Conservation (phyloP, 768 basidiomycete genomes). For the Amanita inopinata region DNA sequence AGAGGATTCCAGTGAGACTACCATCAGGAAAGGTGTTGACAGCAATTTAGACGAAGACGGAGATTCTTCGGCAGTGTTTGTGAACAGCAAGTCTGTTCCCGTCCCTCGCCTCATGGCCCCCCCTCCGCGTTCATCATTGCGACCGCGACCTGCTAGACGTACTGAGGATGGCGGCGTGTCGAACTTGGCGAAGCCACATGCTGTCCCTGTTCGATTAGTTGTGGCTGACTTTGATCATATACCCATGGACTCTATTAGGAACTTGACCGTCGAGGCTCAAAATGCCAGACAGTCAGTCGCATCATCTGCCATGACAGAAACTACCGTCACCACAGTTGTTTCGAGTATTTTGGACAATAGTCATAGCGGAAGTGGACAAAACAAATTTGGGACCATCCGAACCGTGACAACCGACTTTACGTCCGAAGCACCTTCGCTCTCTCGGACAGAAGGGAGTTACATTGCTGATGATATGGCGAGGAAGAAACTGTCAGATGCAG, state of each 20-base stretch:
- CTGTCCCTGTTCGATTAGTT: conserved; percentile 19
- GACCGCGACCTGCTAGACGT: conserved; percentile 24
- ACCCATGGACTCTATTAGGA: conserved; percentile 18
- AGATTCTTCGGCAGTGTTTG: conserved; percentile 11
- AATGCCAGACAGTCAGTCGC: conserved; percentile 52
- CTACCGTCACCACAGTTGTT: conserved; percentile 35
- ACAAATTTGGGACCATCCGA: conserved; percentile 69
- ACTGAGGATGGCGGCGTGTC: conserved; percentile 22
- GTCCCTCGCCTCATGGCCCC: conserved; percentile 28
- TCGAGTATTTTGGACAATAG: conserved; percentile 56
- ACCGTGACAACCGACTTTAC: conserved; percentile 80
- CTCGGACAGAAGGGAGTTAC: conserved; percentile 51
- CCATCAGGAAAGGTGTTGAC: conserved; percentile 2
- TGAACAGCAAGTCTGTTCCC: conserved; percentile 26
- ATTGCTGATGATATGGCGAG: conserved; percentile 40
- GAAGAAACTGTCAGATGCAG: conserved; percentile 11
- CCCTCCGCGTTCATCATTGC: conserved; percentile 43
- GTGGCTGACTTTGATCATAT: conserved; percentile 24
- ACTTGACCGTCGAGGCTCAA: conserved; percentile 21
- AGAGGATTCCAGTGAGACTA: conserved; percentile 17
- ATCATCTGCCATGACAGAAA: conserved; percentile 52
- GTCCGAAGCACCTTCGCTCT: conserved; percentile 60
- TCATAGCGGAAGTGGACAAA: conserved; percentile 30
- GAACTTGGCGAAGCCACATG: conserved; percentile 19
- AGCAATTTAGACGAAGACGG: conserved; percentile 15